A percentile compares a stretch with the other conserved stretches of the same genome.
Conservation (phyloP, 805 yeast genomes). For the Starmerella floricola region DNA sequence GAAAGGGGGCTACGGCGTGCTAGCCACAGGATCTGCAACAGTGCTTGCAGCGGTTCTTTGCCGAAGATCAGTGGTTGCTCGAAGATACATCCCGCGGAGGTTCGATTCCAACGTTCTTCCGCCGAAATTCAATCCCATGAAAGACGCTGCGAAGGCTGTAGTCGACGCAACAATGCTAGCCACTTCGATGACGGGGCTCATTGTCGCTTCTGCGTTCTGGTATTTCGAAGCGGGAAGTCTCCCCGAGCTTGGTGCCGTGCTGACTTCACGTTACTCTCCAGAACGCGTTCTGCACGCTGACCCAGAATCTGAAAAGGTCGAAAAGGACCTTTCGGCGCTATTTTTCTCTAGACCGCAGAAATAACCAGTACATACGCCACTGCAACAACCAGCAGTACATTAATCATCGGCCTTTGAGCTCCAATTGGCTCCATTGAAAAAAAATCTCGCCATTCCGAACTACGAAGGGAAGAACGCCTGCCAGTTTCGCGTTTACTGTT, state of each 20-base stretch:
- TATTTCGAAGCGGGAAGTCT: conserved; percentile 43
- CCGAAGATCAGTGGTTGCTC: conserved; percentile 55
- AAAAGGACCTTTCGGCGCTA: background rate
- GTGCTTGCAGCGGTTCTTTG: conserved; percentile 63
- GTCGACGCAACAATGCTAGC: conserved; percentile 70
- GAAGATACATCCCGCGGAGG: conserved; percentile 62
- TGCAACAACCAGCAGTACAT: no score
- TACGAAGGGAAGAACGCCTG: no score
- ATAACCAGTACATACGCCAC: no score
- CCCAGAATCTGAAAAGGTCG: conserved; percentile 5
- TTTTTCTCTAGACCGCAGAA: background rate
- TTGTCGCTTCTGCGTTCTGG: conserved; percentile 69
- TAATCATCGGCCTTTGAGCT: no score
- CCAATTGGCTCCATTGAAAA: no score
- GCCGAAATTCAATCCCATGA: conserved; percentile 66
- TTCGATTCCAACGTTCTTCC: conserved; percentile 81
- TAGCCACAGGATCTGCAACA: conserved; percentile 61
- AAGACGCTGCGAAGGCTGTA: conserved; percentile 78
- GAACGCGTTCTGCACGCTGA: conserved; percentile 1
- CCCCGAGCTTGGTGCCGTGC: conserved; percentile 12
- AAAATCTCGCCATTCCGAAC: no score
- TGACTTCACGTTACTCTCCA: conserved; percentile 7
- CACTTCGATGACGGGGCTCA: conserved; percentile 57
- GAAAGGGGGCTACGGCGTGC: conserved; percentile 33
- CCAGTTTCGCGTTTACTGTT: no score